A percentile compares a stretch with the other conserved stretches of the same genome.
phyloP scores from a whole-genome alignment of 345 rosid genomes.

The Arabis hirsuta region DNA sequence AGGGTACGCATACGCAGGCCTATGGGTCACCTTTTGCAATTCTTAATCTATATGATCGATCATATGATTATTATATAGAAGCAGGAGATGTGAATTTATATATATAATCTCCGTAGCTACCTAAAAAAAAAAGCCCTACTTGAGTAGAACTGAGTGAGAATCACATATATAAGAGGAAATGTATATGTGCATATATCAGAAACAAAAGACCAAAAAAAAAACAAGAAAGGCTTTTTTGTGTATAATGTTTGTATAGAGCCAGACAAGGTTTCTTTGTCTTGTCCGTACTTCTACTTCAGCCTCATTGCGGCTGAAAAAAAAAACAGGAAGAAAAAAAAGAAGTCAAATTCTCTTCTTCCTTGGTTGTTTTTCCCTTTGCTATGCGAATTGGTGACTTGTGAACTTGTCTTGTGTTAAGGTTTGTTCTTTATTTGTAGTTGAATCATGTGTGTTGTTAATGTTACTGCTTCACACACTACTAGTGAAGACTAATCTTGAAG shows the following conservation, averaged over 20 bases:
- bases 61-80: conserved; percentile 31
- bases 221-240: conserved; percentile 27
- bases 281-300: conserved; percentile 27
- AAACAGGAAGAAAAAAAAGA: not conserved
- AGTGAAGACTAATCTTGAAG: not conserved
- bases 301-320: conserved; percentile 18
- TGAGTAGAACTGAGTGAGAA: conserved; percentile 34
- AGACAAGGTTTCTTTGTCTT: conserved; percentile 34
- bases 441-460: conserved; percentile 26
- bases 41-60: conserved; percentile 38
- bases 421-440: conserved; percentile 23
- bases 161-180: conserved; percentile 35
- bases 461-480: conserved; percentile 6
- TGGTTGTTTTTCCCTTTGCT: not conserved
- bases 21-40: conserved; percentile 37
- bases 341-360: conserved; percentile 27
- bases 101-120: conserved; percentile 5
- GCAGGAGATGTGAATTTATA: conserved; percentile 37
- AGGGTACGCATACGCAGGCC: conserved; percentile 38
- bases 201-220: not conserved
- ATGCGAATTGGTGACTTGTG: conserved; percentile 7
- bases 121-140: conserved; percentile 10
- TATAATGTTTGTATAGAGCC: conserved; percentile 41
- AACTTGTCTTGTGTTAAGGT: conserved; percentile 8
- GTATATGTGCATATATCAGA: conserved; percentile 38